Percentiles rank a stretch among this genome's conserved stretches.
Evolutionary conservation across 2,329 filamentous ascomycete genomes (phyloP).

Genomic region (Coniochaeta sp.): DNA sequence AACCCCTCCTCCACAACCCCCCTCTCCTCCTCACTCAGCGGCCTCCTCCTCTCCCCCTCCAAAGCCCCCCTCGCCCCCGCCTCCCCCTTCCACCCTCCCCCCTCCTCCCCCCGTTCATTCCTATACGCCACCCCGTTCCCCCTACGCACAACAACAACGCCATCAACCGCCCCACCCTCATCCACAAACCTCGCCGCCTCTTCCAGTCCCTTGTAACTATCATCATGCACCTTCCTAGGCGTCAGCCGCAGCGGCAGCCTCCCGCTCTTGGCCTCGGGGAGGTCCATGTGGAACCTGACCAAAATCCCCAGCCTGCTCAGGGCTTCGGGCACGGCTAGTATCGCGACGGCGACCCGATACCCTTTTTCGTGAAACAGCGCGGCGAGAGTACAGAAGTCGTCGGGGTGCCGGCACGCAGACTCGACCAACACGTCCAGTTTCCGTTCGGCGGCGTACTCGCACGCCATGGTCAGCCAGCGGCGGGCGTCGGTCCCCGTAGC

Average conservation of each 20-base stretch:
- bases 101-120: background rate
- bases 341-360: conserved; percentile 31
- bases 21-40: conserved; percentile 7
- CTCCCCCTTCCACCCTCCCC: background rate
- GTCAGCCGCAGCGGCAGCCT: conserved; percentile 33
- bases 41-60: conserved; percentile 10
- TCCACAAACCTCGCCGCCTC: conserved; percentile 31
- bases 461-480: conserved; percentile 35
- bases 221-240: conserved; percentile 36
- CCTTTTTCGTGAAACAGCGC: conserved; percentile 22
- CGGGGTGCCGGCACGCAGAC: conserved; percentile 35
- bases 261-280: conserved; percentile 26
- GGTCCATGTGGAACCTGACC: conserved; percentile 27
- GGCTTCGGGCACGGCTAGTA: conserved; percentile 34
- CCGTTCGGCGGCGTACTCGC: conserved; percentile 21
- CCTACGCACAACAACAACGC: conserved; percentile 31
- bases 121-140: conserved; percentile 27
- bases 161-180: conserved; percentile 18
- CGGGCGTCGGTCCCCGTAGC: conserved; percentile 34
- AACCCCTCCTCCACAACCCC: conserved; percentile 3
- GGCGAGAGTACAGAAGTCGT: conserved; percentile 31
- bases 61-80: conserved; percentile 8
- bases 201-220: conserved; percentile 32
- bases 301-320: conserved; percentile 36
- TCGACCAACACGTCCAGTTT: conserved; percentile 33